Conservation (phyloP, 495 filamentous ascomycete species). For the Aspergillus asperescens region DNA sequence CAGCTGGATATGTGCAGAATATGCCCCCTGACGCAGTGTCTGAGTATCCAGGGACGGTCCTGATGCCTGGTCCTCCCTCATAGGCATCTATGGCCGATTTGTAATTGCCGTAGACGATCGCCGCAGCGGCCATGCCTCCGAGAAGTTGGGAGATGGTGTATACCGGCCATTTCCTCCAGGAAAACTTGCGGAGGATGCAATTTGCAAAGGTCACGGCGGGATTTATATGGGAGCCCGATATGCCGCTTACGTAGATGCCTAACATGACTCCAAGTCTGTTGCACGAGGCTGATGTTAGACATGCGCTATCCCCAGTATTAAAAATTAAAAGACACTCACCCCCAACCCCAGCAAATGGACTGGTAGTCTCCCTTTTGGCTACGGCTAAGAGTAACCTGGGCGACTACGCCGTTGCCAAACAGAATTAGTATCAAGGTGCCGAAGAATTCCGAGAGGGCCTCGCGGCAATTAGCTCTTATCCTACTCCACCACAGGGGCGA, state of each 20-base stretch:
- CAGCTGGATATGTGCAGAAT: conserved; percentile 61
- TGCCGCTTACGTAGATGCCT: conserved; percentile 56
- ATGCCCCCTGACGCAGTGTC: conserved; percentile 56
- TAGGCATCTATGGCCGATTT: conserved; percentile 49
- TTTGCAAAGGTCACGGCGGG: conserved; percentile 60
- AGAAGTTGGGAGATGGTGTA: conserved; percentile 51
- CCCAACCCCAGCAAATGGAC: conserved; percentile 59
- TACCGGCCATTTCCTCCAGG: conserved; percentile 54
- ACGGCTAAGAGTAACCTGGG: conserved; percentile 52
- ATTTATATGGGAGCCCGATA: conserved; percentile 59
- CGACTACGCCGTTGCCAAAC: conserved; percentile 59
- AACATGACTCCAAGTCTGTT: conserved; percentile 55
- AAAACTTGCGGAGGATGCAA: conserved; percentile 56
- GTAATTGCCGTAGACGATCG: conserved; percentile 55
- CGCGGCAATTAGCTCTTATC: conserved; percentile 42
- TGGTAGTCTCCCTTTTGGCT: conserved; percentile 52
- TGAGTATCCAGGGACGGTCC: conserved; percentile 54
- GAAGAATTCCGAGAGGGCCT: conserved; percentile 59
- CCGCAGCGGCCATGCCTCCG: conserved; percentile 50
- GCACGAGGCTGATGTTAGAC: conserved; percentile 5
- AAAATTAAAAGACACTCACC: conserved; percentile 33
- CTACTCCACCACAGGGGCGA: conserved; percentile 41
- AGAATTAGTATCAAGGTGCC: conserved; percentile 59
- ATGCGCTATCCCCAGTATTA: background rate
- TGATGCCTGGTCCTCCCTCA: conserved; percentile 48